These are phyloP conservation scores for Dothideomycetes sp. DNA, from an alignment of 2,329 filamentous ascomycete species.

Conservation along the genomic window DNA sequence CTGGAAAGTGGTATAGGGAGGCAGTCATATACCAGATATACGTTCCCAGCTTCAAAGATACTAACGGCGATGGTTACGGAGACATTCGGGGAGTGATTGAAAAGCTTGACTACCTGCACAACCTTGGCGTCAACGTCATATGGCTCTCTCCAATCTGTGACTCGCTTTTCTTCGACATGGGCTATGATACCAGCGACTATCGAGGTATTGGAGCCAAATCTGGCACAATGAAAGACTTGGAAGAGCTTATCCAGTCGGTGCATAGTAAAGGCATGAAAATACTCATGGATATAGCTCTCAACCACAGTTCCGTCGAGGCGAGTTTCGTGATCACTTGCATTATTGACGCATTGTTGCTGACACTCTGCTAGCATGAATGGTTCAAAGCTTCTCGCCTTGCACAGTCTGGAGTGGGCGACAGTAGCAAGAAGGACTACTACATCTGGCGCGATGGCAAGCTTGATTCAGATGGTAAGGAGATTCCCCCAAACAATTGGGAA, in stretches of 20 bases:
- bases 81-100: slow-evolving; percentile 49
- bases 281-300: slow-evolving; percentile 29
- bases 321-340: no score
- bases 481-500: slow-evolving; percentile 68
- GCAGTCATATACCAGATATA: slow-evolving; percentile 52
- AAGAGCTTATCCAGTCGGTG: slow-evolving; percentile 24
- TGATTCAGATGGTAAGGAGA: slow-evolving; percentile 42
- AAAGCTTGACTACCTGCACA: slow-evolving; percentile 43
- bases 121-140: slow-evolving; percentile 31
- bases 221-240: slow-evolving; percentile 29
- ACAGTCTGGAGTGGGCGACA: no score
- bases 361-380: slow-evolving; percentile 44
- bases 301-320: no score
- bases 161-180: slow-evolving; percentile 31
- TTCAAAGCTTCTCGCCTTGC: slow-evolving; percentile 55
- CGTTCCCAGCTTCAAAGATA: slow-evolving; percentile 49
- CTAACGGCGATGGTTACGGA: slow-evolving; percentile 44
- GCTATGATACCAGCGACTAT: slow-evolving; percentile 28
- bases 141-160: slow-evolving; percentile 31
- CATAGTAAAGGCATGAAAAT: slow-evolving; percentile 27
- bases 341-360: no score
- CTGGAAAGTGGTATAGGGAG: slow-evolving; percentile 59
- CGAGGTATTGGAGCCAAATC: slow-evolving; percentile 27
- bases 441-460: slow-evolving; percentile 37
- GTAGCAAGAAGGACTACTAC: slow-evolving; percentile 59